Percentiles rank a stretch among this genome's conserved stretches.
Conservation (phyloP, 306 rosid genomes). For the Acacia melanoxylon region DNA sequence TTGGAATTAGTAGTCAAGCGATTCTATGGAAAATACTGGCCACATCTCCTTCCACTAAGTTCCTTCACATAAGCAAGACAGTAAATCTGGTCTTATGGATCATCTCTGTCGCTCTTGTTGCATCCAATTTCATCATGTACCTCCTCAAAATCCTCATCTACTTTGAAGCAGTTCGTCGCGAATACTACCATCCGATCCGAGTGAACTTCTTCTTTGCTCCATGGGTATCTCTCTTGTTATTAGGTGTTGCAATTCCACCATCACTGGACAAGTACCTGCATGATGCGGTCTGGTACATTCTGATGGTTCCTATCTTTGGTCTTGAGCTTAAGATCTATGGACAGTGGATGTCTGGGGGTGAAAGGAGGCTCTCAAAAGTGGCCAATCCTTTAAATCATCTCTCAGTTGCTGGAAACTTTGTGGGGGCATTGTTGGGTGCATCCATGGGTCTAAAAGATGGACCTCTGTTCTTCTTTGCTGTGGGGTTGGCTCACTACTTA, state of each 20-base stretch:
- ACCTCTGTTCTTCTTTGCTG: slow-evolving; percentile 77
- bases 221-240: slow-evolving; percentile 66
- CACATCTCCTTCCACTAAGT: slow-evolving; percentile 56
- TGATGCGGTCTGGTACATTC: slow-evolving; percentile 64
- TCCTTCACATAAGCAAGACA: slow-evolving; percentile 58
- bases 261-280: slow-evolving; percentile 47
- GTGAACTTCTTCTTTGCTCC: slow-evolving; percentile 86
- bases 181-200: slow-evolving; percentile 73
- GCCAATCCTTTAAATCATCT: slow-evolving; percentile 78
- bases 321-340: slow-evolving; percentile 88
- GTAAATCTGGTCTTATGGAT: slow-evolving; percentile 62
- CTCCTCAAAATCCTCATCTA: slow-evolving; percentile 58
- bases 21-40: slow-evolving; percentile 77
- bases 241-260: slow-evolving; percentile 69
- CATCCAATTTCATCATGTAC: slow-evolving; percentile 41
- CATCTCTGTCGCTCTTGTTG: slow-evolving; percentile 54
- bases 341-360: slow-evolving; percentile 90
- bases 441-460: slow-evolving; percentile 80
- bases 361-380: slow-evolving; percentile 72
- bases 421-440: slow-evolving; percentile 78
- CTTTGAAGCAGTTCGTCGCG: slow-evolving; percentile 87
- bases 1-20: slow-evolving; percentile 82
- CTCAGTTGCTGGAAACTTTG: slow-evolving; percentile 74
- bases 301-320: slow-evolving; percentile 65
- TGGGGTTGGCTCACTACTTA: slow-evolving; percentile 71